Conservation (phyloP, 2,329 filamentous ascomycete genomes). For the Alternaria hordeiaustralica region DNA sequence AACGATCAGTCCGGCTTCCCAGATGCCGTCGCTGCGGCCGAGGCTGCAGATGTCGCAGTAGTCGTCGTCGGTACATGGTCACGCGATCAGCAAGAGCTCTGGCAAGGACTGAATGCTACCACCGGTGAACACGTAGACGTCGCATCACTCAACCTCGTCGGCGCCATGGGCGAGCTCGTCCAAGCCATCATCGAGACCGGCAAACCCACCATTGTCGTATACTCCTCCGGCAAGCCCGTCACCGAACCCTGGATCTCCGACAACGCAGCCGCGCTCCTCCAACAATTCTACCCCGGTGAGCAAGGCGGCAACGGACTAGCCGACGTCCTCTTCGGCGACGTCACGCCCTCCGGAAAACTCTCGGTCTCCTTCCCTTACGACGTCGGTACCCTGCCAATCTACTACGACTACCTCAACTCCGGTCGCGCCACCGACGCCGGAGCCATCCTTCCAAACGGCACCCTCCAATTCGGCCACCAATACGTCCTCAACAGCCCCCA, state of each 20-base stretch:
- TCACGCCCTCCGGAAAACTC: slow-evolving; percentile 71
- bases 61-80: slow-evolving; percentile 79
- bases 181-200: slow-evolving; percentile 71
- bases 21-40: slow-evolving; percentile 69
- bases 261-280: slow-evolving; percentile 68
- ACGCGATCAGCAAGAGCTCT: slow-evolving; percentile 74
- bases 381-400: slow-evolving; percentile 71
- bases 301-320: slow-evolving; percentile 71
- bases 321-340: slow-evolving; percentile 66
- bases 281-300: slow-evolving; percentile 78
- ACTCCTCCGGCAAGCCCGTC: slow-evolving; percentile 73
- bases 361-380: slow-evolving; percentile 71
- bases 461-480: slow-evolving; percentile 67
- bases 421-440: slow-evolving; percentile 64
- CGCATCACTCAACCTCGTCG: slow-evolving; percentile 68
- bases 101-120: slow-evolving; percentile 73
- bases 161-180: slow-evolving; percentile 71
- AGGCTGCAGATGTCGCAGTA: slow-evolving; percentile 73
- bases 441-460: slow-evolving; percentile 62
- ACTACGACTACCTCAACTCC: slow-evolving; percentile 76
- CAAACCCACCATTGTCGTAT: slow-evolving; percentile 71
- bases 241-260: slow-evolving; percentile 75
- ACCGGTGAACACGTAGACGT: slow-evolving; percentile 77
- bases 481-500: slow-evolving; percentile 68
- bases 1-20: slow-evolving; percentile 70